phyloP scores from a whole-genome alignment of 2,329 filamentous ascomycete genomes.

The Fusarium chaquense region DNA sequence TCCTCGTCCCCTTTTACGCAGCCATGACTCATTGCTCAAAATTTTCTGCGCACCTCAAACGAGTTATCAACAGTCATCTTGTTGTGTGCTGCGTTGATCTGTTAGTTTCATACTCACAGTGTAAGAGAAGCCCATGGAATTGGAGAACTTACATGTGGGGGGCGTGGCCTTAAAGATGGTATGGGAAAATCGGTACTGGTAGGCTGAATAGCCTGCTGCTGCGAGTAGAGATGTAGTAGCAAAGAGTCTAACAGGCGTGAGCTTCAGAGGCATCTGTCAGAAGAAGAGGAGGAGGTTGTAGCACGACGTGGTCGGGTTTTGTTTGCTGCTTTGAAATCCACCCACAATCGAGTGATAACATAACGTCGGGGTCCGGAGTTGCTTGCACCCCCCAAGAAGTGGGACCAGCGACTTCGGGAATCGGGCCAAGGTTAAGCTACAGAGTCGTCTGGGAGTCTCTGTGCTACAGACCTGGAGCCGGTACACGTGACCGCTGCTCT shows the following conservation, averaged over 20 bases:
- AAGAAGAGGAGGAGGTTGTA: conserved; percentile 27
- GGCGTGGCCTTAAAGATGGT: conserved; percentile 37
- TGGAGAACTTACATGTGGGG: conserved; percentile 41
- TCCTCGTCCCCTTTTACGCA: conserved; percentile 44
- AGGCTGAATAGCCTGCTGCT: conserved; percentile 48
- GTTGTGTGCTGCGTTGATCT: conserved; percentile 34
- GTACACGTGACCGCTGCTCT: conserved; percentile 35
- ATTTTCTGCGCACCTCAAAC: conserved; percentile 58
- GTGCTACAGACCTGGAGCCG: background rate
- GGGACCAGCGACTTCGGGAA: conserved; percentile 42
- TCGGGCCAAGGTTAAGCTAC: background rate
- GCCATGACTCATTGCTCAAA: conserved; percentile 39
- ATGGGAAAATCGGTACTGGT: conserved; percentile 46
- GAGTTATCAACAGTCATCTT: conserved; percentile 60
- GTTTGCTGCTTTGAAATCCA: conserved; percentile 53
- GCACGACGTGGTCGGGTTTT: conserved; percentile 30
- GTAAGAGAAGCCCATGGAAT: conserved; percentile 43
- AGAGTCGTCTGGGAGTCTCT: background rate
- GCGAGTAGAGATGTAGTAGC: conserved; percentile 48
- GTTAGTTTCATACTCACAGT: conserved; percentile 43
- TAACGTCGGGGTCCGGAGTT: conserved; percentile 36
- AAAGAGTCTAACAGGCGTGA: conserved; percentile 46
- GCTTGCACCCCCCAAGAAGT: conserved; percentile 22
- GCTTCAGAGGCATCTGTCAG: conserved; percentile 46
- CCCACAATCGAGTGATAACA: conserved; percentile 44